Evolutionary conservation across 371 early-diverging fungal species (phyloP).

Genomic region (Choanephora cucurbitarum): DNA sequence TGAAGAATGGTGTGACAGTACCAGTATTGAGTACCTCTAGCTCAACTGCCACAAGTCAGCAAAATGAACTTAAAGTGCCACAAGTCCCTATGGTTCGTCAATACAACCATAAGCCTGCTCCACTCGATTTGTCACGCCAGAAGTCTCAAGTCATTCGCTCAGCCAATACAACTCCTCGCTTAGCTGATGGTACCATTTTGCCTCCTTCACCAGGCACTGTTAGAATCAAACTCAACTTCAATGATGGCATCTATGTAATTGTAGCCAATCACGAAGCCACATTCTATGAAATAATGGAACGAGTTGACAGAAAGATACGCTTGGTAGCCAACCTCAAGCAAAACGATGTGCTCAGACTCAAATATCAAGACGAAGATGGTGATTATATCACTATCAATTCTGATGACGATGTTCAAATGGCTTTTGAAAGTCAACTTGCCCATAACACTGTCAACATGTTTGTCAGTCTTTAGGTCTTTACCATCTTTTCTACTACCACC

Average conservation of each 20-base stretch:
- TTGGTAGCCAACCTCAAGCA: conserved; percentile 64
- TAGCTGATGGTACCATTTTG: conserved; percentile 15
- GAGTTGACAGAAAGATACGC: conserved; percentile 86
- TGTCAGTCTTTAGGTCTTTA: conserved; percentile 35
- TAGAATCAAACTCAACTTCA: conserved; percentile 86
- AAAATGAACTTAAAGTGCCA: background rate
- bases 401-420: conserved; percentile 91
- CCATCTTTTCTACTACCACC: background rate
- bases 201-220: conserved; percentile 39
- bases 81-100: conserved; percentile 7
- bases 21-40: conserved; percentile 2
- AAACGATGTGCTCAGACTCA: conserved; percentile 64
- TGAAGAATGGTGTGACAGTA: conserved; percentile 22
- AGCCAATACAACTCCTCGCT: conserved; percentile 33
- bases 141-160: conserved; percentile 26
- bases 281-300: conserved; percentile 72
- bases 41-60: conserved; percentile 3
- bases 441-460: conserved; percentile 45
- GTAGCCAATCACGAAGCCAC: conserved; percentile 72
- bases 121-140: conserved; percentile 26
- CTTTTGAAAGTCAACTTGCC: conserved; percentile 74
- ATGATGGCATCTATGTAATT: conserved; percentile 83
- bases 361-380: conserved; percentile 92
- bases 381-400: conserved; percentile 85
- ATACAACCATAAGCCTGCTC: conserved; percentile 8